Percentiles rank a stretch among this genome's conserved stretches.
Conservation (phyloP, 2,329 filamentous ascomycete genomes). For the Curvularia lunata region DNA sequence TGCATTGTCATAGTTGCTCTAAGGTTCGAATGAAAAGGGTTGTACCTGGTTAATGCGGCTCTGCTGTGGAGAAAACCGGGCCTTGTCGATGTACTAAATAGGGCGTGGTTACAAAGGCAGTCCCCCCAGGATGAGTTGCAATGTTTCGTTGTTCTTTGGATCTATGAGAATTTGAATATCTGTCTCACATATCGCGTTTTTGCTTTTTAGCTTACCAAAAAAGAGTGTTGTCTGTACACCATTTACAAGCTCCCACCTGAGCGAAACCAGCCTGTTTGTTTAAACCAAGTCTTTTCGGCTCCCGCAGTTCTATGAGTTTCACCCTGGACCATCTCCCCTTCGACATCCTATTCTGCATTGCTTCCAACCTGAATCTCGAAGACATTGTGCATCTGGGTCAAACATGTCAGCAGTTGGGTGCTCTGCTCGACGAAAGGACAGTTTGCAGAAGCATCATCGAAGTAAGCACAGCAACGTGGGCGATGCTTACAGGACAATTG, state of each 20-base stretch:
- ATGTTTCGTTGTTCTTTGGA: too few species aligned
- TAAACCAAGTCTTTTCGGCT: not conserved
- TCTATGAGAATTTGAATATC: too few species aligned
- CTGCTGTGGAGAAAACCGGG: too few species aligned
- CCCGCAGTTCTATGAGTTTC: slow-evolving; percentile 33
- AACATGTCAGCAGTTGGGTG: slow-evolving; percentile 59
- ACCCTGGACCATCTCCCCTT: slow-evolving; percentile 61
- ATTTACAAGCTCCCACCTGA: not conserved
- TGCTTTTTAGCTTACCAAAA: too few species aligned
- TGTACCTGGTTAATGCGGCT: not conserved
- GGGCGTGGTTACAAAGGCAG: too few species aligned
- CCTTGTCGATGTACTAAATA: too few species aligned
- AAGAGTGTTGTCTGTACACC: too few species aligned
- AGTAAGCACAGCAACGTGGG: slow-evolving; percentile 53
- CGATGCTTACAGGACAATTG: slow-evolving; percentile 13
- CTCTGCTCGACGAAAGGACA: slow-evolving; percentile 60
- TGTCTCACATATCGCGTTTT: too few species aligned
- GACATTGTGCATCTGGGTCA: slow-evolving; percentile 65
- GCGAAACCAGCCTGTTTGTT: not conserved
- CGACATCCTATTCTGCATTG: slow-evolving; percentile 68
- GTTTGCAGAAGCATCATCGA: slow-evolving; percentile 65
- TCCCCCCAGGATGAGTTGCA: too few species aligned
- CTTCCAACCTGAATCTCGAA: slow-evolving; percentile 61
- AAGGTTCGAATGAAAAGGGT: too few species aligned
- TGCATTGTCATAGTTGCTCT: too few species aligned